These are phyloP conservation scores for Podila minutissima DNA, from an alignment of 192 early-diverging fungal genomes.

Conservation along the genomic window DNA sequence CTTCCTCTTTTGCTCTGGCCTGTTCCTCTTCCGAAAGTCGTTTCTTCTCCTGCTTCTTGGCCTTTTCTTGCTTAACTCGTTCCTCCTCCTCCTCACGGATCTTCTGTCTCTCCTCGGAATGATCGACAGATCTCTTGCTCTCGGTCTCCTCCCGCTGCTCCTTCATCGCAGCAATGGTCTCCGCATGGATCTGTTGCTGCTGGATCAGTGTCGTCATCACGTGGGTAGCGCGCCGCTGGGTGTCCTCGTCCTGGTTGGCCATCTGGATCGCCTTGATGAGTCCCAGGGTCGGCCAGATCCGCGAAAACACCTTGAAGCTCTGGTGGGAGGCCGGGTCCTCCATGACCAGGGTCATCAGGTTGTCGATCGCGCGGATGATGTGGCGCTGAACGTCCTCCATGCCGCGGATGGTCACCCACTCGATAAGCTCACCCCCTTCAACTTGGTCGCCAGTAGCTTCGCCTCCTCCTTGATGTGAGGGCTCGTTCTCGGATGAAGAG, in stretches of 20 bases:
- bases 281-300: slow-evolving; percentile 37
- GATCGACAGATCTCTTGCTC: not conserved
- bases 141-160: not conserved
- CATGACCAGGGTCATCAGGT: slow-evolving; percentile 51
- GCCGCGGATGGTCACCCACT: slow-evolving; percentile 48
- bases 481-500: slow-evolving; percentile 13
- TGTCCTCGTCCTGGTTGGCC: slow-evolving; percentile 50
- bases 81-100: not conserved
- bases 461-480: not conserved
- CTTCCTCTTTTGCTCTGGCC: not conserved
- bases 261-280: slow-evolving; percentile 53
- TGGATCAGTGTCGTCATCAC: slow-evolving; percentile 41
- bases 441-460: not conserved
- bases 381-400: slow-evolving; percentile 63
- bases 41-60: not conserved
- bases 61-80: not conserved
- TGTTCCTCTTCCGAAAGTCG: not conserved
- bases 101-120: not conserved
- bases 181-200: slow-evolving; percentile 36
- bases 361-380: slow-evolving; percentile 65
- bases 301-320: slow-evolving; percentile 44
- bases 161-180: slow-evolving; percentile 8
- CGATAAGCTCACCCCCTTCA: not conserved
- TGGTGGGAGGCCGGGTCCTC: slow-evolving; percentile 28
- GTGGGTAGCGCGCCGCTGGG: slow-evolving; percentile 49